Percentiles rank a stretch among this genome's conserved stretches.
Evolutionary conservation across 352 stramenopile genomes (phyloP).

Genomic region (Halophytophthora batemanensis): DNA sequence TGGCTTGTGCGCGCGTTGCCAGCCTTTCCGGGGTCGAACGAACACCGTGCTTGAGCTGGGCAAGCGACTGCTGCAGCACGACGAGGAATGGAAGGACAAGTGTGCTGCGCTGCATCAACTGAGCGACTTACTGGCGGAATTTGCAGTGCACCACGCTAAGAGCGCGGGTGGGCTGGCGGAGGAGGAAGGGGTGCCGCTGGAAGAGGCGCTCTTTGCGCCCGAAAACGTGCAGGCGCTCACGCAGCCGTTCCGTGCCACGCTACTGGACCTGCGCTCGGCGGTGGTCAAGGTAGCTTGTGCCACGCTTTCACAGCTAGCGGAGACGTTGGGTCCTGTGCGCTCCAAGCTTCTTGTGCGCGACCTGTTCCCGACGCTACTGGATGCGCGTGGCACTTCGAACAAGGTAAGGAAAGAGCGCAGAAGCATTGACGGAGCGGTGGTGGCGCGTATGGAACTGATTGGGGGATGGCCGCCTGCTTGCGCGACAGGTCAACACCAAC

Average conservation of each 20-base stretch:
- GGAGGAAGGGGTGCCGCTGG: neutral
- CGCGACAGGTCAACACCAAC: conserved; percentile 40
- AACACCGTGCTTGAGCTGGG: conserved; percentile 48
- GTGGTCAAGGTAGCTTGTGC: conserved; percentile 64
- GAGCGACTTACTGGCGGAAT: conserved; percentile 24
- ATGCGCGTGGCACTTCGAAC: conserved; percentile 46
- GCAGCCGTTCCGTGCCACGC: conserved; percentile 53
- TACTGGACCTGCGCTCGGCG: conserved; percentile 52
- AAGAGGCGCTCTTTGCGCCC: conserved; percentile 25
- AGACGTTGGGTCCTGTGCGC: conserved; percentile 28
- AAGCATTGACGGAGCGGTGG: neutral
- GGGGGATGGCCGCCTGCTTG: neutral
- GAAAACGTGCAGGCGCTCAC: conserved; percentile 56
- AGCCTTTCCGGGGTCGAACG: conserved; percentile 50
- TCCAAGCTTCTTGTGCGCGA: conserved; percentile 59
- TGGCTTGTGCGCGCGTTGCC: neutral
- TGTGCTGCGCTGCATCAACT: conserved; percentile 50
- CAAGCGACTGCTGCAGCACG: conserved; percentile 42
- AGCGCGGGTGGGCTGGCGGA: neutral
- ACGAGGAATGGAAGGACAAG: conserved; percentile 63
- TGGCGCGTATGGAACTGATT: neutral
- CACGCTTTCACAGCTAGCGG: conserved; percentile 40
- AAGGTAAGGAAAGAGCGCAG: conserved; percentile 44
- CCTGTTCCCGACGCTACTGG: conserved; percentile 59
- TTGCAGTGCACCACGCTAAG: conserved; percentile 10